phyloP scores from a whole-genome alignment of 306 rosid genomes.

The Morella rubra region DNA sequence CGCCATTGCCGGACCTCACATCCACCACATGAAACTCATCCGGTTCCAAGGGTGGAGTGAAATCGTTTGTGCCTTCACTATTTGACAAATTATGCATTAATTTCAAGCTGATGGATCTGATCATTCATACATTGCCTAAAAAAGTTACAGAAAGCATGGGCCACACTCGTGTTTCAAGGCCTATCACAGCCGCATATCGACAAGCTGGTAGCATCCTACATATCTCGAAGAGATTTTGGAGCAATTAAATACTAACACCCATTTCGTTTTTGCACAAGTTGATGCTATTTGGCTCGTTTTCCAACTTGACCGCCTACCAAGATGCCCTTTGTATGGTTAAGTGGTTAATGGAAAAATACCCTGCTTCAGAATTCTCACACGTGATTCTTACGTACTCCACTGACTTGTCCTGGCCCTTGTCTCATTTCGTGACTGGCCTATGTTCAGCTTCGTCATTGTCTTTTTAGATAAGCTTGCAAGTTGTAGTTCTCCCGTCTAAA shows the following conservation, averaged over 20 bases:
- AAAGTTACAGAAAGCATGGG: neutral
- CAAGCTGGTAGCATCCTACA: neutral
- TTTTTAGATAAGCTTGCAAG: slow-evolving; percentile 9
- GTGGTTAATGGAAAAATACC: slow-evolving; percentile 14
- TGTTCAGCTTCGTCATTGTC: slow-evolving; percentile 20
- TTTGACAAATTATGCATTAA: neutral
- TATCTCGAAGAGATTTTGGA: slow-evolving; percentile 24
- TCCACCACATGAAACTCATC: neutral
- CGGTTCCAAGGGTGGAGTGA: neutral
- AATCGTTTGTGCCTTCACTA: neutral
- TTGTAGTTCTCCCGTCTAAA: neutral
- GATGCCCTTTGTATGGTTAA: neutral
- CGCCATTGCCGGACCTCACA: neutral
- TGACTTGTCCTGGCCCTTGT: slow-evolving; percentile 39
- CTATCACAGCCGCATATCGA: neutral
- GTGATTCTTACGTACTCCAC: slow-evolving; percentile 30
- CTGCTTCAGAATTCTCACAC: slow-evolving; percentile 44
- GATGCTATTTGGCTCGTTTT: slow-evolving; percentile 7
- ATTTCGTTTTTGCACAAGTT: slow-evolving; percentile 24
- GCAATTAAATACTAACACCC: slow-evolving; percentile 4
- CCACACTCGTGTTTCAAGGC: neutral
- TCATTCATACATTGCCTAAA: too few species aligned
- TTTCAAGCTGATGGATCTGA: too few species aligned
- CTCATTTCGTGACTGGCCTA: slow-evolving; percentile 26
- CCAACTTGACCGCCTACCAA: neutral